Conservation (phyloP, 2,329 filamentous ascomycete genomes). For the Sarocladium strictum region DNA sequence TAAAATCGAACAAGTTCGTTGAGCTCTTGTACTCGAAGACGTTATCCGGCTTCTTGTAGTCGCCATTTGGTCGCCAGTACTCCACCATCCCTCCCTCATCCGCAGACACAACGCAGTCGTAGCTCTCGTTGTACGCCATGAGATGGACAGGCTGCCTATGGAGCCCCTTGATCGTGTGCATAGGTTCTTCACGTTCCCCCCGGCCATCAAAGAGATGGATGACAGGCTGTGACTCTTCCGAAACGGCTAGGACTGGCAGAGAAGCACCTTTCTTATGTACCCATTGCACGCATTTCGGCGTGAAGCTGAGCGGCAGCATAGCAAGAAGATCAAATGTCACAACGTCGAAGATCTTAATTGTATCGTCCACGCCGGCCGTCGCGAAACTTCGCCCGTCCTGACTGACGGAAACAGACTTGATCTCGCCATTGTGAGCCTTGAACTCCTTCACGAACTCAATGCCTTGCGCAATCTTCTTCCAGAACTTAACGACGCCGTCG, state of each 20-base stretch:
- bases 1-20: constrained; percentile 94
- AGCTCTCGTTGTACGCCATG: constrained; percentile 84
- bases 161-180: constrained; percentile 74
- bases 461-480: constrained; percentile 88
- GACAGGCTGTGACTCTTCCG: constrained; percentile 63
- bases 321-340: constrained; percentile 83
- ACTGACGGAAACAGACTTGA: constrained; percentile 78
- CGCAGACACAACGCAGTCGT: constrained; percentile 84
- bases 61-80: constrained; percentile 81
- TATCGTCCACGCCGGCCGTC: constrained; percentile 73
- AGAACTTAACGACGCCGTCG: constrained; percentile 98
- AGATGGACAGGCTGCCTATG: constrained; percentile 76
- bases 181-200: constrained; percentile 68
- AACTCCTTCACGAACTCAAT: constrained; percentile 99
- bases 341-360: constrained; percentile 74
- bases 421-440: constrained; percentile 80
- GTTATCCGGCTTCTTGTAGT: constrained; percentile 83
- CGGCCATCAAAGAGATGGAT: constrained; percentile 86
- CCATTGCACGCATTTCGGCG: constrained; percentile 82
- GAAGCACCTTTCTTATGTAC: constrained; percentile 85
- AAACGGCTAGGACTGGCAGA: constrained; percentile 77
- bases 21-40: constrained; percentile 92
- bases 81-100: constrained; percentile 93
- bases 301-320: constrained; percentile 72
- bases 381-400: constrained; percentile 90